Evolutionary conservation across 1,139 yeast species (phyloP).

Genomic region (Kazachstania sp.): DNA sequence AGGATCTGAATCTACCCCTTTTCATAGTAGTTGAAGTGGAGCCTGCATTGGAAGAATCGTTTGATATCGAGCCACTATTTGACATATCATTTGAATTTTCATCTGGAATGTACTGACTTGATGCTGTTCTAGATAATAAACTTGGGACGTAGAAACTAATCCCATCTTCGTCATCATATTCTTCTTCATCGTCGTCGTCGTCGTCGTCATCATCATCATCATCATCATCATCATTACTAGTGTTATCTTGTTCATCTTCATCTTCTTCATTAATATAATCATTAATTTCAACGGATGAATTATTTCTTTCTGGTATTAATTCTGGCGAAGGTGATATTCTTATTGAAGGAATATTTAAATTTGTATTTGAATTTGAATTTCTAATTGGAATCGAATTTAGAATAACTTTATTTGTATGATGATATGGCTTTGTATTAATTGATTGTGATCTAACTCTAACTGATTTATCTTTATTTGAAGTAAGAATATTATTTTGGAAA

Average conservation of each 20-base stretch:
- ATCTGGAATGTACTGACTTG: conserved; percentile 7
- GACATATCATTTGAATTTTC: neutral
- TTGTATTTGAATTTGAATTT: neutral
- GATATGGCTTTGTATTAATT: conserved; percentile 14
- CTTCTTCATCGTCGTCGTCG: too few species aligned
- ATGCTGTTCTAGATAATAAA: conserved; percentile 24
- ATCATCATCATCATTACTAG: conserved; percentile 7
- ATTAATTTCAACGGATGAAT: neutral
- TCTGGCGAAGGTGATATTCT: neutral
- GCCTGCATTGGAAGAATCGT: neutral
- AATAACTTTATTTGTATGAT: neutral
- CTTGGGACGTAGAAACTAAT: conserved; percentile 30
- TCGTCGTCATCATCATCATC: conserved; percentile 16
- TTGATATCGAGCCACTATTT: neutral
- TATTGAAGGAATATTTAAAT: neutral
- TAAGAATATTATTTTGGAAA: conserved; percentile 25
- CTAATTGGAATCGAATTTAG: conserved; percentile 1
- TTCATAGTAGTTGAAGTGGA: conserved; percentile 6
- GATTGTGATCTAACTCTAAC: conserved; percentile 26
- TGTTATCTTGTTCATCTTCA: conserved; percentile 4
- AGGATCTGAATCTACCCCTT: conserved; percentile 27
- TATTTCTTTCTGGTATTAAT: neutral
- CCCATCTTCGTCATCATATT: conserved; percentile 29
- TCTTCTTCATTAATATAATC: conserved; percentile 1
- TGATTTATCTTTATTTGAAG: conserved; percentile 30